phyloP scores from a whole-genome alignment of 768 basidiomycete species.

The Saitozyma sp. region DNA sequence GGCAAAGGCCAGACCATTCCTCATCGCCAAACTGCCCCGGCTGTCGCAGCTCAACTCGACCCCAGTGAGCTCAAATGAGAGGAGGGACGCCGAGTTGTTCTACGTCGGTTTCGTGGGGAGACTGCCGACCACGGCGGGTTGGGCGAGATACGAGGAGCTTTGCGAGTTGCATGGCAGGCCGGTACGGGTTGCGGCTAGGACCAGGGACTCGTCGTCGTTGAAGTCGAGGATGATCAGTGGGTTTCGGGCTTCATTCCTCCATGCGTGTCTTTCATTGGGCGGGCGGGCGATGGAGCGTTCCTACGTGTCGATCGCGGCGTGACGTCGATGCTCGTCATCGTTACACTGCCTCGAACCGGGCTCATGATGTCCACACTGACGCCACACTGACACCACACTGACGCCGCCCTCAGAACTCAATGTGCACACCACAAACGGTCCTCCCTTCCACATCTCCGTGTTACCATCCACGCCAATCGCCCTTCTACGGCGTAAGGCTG shows the following conservation, averaged over 20 bases:
- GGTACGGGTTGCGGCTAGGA: neutral
- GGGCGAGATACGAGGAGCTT: slow-evolving; percentile 33
- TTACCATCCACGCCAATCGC: slow-evolving; percentile 12
- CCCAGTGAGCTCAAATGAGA: slow-evolving; percentile 22
- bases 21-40: slow-evolving; percentile 34
- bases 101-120: slow-evolving; percentile 15
- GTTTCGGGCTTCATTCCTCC: slow-evolving; percentile 20
- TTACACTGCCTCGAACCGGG: neutral
- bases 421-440: neutral
- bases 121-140: slow-evolving; percentile 1
- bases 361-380: neutral
- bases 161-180: slow-evolving; percentile 15
- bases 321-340: neutral
- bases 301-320: too few species aligned
- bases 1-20: slow-evolving; percentile 28
- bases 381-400: neutral
- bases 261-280: too few species aligned
- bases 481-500: slow-evolving; percentile 5
- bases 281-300: too few species aligned
- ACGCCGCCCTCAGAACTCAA: too few species aligned
- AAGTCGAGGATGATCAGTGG: slow-evolving; percentile 44
- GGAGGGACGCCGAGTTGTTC: slow-evolving; percentile 43
- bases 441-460: slow-evolving; percentile 1
- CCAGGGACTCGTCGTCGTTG: slow-evolving; percentile 5
- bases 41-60: slow-evolving; percentile 41